Evolutionary conservation across 345 rosid genomes (phyloP), one percentile per base, ranked within the genome.

Genomic region (Bruguiera gymnorhiza): DNA sequence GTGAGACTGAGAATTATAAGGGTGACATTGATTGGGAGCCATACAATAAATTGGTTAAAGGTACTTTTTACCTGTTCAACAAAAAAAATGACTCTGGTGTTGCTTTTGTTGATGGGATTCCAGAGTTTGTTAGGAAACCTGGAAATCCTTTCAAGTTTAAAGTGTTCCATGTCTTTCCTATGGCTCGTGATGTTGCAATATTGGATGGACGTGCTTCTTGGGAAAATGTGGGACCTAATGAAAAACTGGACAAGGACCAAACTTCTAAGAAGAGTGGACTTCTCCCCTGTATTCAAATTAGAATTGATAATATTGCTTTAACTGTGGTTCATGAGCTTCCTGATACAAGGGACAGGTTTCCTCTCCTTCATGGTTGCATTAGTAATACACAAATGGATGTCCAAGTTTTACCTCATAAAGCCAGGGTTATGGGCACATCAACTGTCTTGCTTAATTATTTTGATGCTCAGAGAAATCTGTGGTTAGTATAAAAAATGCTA

Each of bases 121-220:
- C 98, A 60, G 87, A 86, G 81, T 93, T 91, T 85, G 91, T 93
- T 54, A 77, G 76, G 76, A 93, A 84, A 85, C 97, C 98, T 72
- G 97, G 98, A 84, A 89, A 86, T 84, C 92, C 87, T 53, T 86
- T 93, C 84, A 93, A 93, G 86, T 85, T 93, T 61, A 91, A 89
- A 86, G 84, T 87, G 59, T 83, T 93, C 66, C 81, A 69, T 66
- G 83, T 83, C 78, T 60, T 69, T 62, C 29, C 72, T 51, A 43
- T 75, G 71, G 43, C 70, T 73, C 80, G 48, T 67, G 77, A 81
- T 64, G 39, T 77, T 59, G 72, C 68, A 59, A 66, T 48, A 64
- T 58, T 69, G 65, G 71, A 76, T 75, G 39, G 79, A 60, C 43
- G 31, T 54, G 63, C 79, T 66, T 76, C 81, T 29, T 68, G 65